A percentile compares a stretch with the other conserved stretches of the same genome.
These are phyloP conservation scores for Lepiota brunneoincarnata DNA, from an alignment of 768 basidiomycete species.

Conservation along the genomic window DNA sequence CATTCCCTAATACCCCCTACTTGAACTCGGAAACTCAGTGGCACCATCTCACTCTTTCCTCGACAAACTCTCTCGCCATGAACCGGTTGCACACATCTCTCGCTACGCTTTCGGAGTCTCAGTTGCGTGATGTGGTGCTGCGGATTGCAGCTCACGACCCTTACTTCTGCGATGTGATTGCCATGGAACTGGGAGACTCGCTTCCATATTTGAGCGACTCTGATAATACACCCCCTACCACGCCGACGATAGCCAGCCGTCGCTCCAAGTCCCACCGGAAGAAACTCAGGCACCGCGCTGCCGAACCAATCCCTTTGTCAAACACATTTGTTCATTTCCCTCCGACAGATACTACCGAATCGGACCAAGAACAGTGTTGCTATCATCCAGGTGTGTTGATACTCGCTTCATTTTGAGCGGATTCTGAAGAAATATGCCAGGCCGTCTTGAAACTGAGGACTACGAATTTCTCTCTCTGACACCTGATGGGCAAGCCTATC, in stretches of 20 bases:
- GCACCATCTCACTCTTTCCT: slow-evolving; percentile 13
- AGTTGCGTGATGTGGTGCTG: slow-evolving; percentile 36
- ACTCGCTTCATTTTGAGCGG: background rate
- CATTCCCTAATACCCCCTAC: slow-evolving; percentile 24
- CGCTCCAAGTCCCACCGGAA: slow-evolving; percentile 14
- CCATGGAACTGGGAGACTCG: slow-evolving; percentile 29
- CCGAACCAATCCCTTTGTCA: background rate
- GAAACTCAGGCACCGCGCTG: slow-evolving; percentile 9
- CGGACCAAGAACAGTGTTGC: slow-evolving; percentile 5
- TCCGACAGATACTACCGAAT: slow-evolving; percentile 2
- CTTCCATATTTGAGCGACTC: slow-evolving; percentile 2
- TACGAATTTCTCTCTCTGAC: slow-evolving; percentile 41
- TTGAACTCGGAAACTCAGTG: slow-evolving; percentile 19
- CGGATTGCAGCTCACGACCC: slow-evolving; percentile 34
- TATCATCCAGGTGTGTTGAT: slow-evolving; percentile 39
- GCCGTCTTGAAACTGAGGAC: slow-evolving; percentile 33
- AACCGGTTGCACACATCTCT: slow-evolving; percentile 31
- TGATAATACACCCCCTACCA: slow-evolving; percentile 15
- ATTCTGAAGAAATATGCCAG: slow-evolving; percentile 17
- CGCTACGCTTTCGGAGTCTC: slow-evolving; percentile 31
- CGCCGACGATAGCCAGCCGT: slow-evolving; percentile 13
- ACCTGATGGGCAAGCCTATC: slow-evolving; percentile 28
- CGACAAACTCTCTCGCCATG: slow-evolving; percentile 11
- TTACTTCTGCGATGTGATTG: slow-evolving; percentile 35
- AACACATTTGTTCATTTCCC: slow-evolving; percentile 9